phyloP scores from a whole-genome alignment of 2,329 filamentous ascomycete species.

The Aspergillus vadensis region DNA sequence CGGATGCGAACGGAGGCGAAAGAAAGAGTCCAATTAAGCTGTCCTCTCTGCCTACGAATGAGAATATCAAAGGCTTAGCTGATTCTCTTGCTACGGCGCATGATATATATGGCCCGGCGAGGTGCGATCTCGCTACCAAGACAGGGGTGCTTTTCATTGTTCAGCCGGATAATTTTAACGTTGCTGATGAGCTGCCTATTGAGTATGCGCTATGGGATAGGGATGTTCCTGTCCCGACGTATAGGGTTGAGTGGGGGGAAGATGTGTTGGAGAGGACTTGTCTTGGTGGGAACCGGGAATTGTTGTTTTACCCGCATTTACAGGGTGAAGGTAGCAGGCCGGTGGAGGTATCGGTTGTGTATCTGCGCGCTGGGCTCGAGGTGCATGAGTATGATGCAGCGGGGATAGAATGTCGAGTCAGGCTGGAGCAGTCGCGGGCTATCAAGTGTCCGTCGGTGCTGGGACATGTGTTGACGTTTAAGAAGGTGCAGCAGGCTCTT shows the following conservation, averaged over 20 bases:
- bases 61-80: slow-evolving; percentile 24
- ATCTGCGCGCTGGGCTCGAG: slow-evolving; percentile 49
- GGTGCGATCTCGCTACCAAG: slow-evolving; percentile 5
- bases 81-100: slow-evolving; percentile 38
- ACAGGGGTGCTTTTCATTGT: slow-evolving; percentile 48
- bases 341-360: slow-evolving; percentile 47
- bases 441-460: slow-evolving; percentile 51
- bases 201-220: slow-evolving; percentile 46
- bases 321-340: slow-evolving; percentile 2
- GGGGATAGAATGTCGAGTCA: slow-evolving; percentile 34
- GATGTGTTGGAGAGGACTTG: slow-evolving; percentile 34
- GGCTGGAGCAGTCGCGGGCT: slow-evolving; percentile 43
- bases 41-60: background rate
- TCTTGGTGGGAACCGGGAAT: slow-evolving; percentile 32
- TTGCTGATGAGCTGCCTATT: slow-evolving; percentile 50
- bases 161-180: slow-evolving; percentile 49
- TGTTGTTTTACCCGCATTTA: slow-evolving; percentile 40
- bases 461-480: slow-evolving; percentile 46
- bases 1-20: background rate
- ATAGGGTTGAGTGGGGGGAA: slow-evolving; percentile 40
- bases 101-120: slow-evolving; percentile 31
- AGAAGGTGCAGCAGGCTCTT: slow-evolving; percentile 48
- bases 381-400: slow-evolving; percentile 39
- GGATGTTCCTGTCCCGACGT: slow-evolving; percentile 38
- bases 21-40: no score